These are phyloP conservation scores for Lactarius pseudohatsudake DNA, from an alignment of 768 basidiomycete species.

Conservation along the genomic window DNA sequence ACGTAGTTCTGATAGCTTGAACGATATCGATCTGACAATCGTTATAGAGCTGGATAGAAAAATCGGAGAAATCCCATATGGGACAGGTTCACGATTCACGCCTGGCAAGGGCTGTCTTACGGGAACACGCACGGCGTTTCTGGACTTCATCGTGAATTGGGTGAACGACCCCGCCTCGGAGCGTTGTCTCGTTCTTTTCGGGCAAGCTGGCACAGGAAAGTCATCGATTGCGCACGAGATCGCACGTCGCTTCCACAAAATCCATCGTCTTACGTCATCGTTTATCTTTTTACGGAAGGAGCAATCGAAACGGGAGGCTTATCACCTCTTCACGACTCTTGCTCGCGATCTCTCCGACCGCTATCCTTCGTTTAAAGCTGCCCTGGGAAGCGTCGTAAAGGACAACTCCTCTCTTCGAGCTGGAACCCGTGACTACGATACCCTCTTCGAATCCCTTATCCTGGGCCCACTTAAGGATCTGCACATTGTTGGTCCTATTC, in stretches of 20 bases:
- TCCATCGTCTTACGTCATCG: background rate
- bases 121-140: background rate
- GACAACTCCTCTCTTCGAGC: background rate
- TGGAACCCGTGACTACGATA: background rate
- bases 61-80: background rate
- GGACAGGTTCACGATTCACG: background rate
- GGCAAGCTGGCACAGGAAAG: background rate
- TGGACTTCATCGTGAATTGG: background rate
- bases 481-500: background rate
- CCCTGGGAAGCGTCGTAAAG: background rate
- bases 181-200: background rate
- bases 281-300: background rate
- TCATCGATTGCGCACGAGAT: no score
- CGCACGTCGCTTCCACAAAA: background rate
- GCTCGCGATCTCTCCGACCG: background rate
- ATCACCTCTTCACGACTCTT: slow-evolving; percentile 6
- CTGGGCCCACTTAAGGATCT: background rate
- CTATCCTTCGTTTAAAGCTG: background rate
- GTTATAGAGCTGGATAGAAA: background rate
- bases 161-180: background rate
- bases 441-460: background rate
- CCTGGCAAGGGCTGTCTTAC: background rate
- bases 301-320: background rate
- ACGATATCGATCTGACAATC: background rate
- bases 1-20: background rate